Evolutionary conservation across 352 stramenopile species (phyloP).

Genomic region (Ophiocytium majus): DNA sequence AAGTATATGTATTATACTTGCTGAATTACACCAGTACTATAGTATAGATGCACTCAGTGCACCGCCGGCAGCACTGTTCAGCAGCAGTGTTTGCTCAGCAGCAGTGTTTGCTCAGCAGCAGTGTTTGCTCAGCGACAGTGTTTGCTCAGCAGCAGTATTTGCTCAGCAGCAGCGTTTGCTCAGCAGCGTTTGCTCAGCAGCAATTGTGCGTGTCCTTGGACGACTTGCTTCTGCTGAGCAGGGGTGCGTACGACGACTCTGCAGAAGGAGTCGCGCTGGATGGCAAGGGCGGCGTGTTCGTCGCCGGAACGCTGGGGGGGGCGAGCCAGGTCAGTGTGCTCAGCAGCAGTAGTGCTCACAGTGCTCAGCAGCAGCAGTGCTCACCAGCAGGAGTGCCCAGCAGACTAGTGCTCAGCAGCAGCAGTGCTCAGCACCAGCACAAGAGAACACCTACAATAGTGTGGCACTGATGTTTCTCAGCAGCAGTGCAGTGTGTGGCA

Average conservation of each 20-base stretch:
- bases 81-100: background rate
- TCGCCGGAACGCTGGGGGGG: background rate
- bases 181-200: background rate
- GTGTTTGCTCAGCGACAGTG: background rate
- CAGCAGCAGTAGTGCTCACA: background rate
- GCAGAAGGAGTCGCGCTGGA: conserved; percentile 1
- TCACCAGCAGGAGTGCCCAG: no score
- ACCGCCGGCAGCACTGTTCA: background rate
- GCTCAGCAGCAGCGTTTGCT: background rate
- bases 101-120: background rate
- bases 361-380: no score
- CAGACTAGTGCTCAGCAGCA: no score
- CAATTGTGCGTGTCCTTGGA: background rate
- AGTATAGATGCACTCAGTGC: conserved; percentile 9
- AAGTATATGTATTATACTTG: background rate
- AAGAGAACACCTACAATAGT: no score
- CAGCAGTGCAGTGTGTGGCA: no score
- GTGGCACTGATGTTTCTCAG: no score
- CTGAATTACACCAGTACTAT: background rate
- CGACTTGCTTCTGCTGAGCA: background rate
- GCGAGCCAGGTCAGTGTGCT: background rate
- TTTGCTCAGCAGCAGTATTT: background rate
- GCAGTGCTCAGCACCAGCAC: no score
- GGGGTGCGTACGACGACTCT: conserved; percentile 4
- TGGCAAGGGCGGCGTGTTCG: background rate